A percentile compares a stretch with the other conserved stretches of the same genome.
phyloP scores from a whole-genome alignment of 306 rosid genomes.

The Sechiopsis laciniata region DNA sequence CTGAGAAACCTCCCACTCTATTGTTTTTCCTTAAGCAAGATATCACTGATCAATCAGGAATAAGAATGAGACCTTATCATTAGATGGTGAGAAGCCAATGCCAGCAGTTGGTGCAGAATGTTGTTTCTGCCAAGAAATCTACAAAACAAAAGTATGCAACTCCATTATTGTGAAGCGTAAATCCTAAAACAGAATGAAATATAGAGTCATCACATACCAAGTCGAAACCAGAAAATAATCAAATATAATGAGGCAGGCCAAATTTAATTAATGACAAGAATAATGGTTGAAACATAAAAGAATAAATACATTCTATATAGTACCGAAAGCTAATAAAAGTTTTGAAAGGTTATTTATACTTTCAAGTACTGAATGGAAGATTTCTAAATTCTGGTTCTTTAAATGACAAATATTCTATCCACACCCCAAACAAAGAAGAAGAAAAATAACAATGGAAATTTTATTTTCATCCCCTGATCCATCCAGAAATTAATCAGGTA shows the following conservation, averaged over 20 bases:
- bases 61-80: constrained; percentile 70
- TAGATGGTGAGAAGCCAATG: constrained; percentile 91
- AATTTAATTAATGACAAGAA: neutral
- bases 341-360: neutral
- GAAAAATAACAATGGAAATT: neutral
- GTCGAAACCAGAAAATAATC: neutral
- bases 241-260: neutral
- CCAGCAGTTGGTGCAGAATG: constrained; percentile 99
- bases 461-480: constrained; percentile 2
- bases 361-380: neutral
- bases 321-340: neutral
- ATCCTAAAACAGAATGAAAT: constrained; percentile 3
- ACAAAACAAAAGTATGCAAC: constrained; percentile 20
- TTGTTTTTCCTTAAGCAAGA: neutral
- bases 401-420: neutral
- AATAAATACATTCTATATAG: neutral
- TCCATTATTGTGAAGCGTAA: constrained; percentile 9
- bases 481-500: neutral
- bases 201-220: neutral
- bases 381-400: neutral
- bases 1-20: constrained; percentile 20
- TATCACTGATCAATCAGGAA: constrained; percentile 6
- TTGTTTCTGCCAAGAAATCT: constrained; percentile 95
- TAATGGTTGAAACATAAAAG: neutral
- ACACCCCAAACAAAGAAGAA: neutral